These are phyloP conservation scores for Melanomma pulvis-pyrius DNA, from an alignment of 495 filamentous ascomycete genomes.

Conservation along the genomic window DNA sequence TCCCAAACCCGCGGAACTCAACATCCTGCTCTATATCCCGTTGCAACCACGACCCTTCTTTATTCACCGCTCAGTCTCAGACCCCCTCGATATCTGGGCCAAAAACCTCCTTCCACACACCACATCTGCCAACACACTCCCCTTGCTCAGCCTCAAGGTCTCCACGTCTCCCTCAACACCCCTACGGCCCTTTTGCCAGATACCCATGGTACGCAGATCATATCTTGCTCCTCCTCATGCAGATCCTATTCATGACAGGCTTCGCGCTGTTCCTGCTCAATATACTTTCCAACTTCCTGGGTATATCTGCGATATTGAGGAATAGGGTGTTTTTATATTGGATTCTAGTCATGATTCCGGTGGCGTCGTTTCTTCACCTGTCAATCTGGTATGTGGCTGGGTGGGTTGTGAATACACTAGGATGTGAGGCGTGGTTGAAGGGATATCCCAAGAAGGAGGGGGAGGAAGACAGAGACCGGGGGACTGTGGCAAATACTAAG, in stretches of 20 bases:
- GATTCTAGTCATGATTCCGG: constrained; percentile 15
- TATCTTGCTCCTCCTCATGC: constrained; percentile 16
- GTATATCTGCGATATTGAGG: constrained; percentile 18
- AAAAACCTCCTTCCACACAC: not conserved
- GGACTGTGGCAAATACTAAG: not conserved
- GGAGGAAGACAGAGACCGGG: not conserved
- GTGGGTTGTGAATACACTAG: not conserved
- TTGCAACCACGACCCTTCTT: not conserved
- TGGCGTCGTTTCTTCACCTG: constrained; percentile 15
- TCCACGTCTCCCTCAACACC: constrained; percentile 8
- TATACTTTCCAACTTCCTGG: constrained; percentile 15
- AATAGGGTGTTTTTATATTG: constrained; percentile 27
- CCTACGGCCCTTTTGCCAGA: constrained; percentile 3
- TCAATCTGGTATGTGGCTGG: constrained; percentile 10
- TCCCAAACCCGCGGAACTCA: not conserved
- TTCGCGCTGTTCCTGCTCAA: constrained; percentile 23
- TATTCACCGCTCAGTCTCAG: not conserved
- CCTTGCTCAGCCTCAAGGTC: not conserved
- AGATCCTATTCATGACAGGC: constrained; percentile 12
- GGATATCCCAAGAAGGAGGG: not conserved
- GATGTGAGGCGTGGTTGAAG: not conserved
- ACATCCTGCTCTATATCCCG: not conserved
- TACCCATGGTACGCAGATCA: constrained; percentile 22
- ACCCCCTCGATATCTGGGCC: not conserved
- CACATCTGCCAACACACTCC: too few species aligned